Evolutionary conservation across 306 rosid genomes (phyloP).

Genomic region (Styphnolobium japonicum): DNA sequence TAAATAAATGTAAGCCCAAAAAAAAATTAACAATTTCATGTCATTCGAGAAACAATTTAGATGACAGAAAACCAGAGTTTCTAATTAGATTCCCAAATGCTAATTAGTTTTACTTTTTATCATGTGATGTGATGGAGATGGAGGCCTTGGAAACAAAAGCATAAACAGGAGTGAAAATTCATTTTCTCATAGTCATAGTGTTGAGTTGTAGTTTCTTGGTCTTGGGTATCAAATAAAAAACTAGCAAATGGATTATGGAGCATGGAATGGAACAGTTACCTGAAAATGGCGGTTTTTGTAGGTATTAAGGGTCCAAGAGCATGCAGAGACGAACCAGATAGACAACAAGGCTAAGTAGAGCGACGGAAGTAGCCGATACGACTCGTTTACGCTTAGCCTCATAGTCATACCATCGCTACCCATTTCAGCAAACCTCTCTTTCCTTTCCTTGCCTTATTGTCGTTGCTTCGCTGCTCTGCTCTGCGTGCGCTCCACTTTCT

Average conservation of each 20-base stretch:
- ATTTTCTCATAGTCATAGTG: not conserved
- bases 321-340: constrained; percentile 81
- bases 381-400: no score
- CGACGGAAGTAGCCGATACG: constrained; percentile 73
- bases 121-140: no score
- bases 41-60: not conserved
- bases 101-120: no score
- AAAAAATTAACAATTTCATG: not conserved
- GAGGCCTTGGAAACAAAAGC: not conserved
- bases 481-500: no score
- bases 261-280: no score
- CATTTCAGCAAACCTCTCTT: no score
- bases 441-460: no score
- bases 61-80: not conserved
- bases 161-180: not conserved
- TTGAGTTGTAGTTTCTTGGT: no score
- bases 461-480: no score
- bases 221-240: not conserved
- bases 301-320: constrained; percentile 85
- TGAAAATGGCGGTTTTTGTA: constrained; percentile 81
- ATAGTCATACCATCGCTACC: no score
- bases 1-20: not conserved
- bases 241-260: not conserved
- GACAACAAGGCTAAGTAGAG: constrained; percentile 69
- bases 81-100: not conserved